Percentiles rank a stretch among this genome's conserved stretches.
Evolutionary conservation across 1,284 basidiomycete genomes (phyloP).

Genomic region (Melampsora occidentalis): DNA sequence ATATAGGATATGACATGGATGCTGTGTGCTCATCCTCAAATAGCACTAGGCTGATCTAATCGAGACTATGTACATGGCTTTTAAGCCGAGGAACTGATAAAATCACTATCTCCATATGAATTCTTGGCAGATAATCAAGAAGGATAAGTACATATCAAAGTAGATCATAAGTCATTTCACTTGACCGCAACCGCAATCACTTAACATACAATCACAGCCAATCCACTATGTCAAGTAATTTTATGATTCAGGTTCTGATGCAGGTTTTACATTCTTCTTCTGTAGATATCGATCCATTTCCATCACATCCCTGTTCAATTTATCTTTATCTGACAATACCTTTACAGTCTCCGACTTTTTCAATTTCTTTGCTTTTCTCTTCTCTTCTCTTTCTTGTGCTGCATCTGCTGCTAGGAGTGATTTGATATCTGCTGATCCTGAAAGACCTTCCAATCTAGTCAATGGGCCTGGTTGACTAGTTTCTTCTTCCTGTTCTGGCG

Average conservation of each 20-base stretch:
- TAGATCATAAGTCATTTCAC: no score
- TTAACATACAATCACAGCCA: no score
- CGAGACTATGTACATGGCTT: no score
- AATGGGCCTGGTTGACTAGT: not conserved
- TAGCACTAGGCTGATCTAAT: no score
- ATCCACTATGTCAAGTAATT: no score
- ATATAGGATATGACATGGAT: no score
- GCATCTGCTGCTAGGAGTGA: constrained; percentile 39
- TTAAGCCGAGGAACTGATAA: no score
- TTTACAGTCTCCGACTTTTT: constrained; percentile 32
- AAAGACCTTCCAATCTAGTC: constrained; percentile 39
- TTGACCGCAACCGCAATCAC: no score
- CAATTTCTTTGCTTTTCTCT: constrained; percentile 42
- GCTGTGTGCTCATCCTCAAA: no score
- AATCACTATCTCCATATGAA: no score
- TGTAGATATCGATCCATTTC: constrained; percentile 43
- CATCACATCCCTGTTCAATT: constrained; percentile 40
- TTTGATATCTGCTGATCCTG: constrained; percentile 41
- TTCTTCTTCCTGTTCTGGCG: not conserved
- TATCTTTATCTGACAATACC: constrained; percentile 41
- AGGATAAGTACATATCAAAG: no score
- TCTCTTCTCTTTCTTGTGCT: constrained; percentile 43
- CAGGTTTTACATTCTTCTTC: constrained; percentile 25
- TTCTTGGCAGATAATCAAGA: no score
- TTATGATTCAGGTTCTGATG: not conserved